Conservation (phyloP, 2,329 filamentous ascomycete species). For the Paecilomyces dactylethromorphus region DNA sequence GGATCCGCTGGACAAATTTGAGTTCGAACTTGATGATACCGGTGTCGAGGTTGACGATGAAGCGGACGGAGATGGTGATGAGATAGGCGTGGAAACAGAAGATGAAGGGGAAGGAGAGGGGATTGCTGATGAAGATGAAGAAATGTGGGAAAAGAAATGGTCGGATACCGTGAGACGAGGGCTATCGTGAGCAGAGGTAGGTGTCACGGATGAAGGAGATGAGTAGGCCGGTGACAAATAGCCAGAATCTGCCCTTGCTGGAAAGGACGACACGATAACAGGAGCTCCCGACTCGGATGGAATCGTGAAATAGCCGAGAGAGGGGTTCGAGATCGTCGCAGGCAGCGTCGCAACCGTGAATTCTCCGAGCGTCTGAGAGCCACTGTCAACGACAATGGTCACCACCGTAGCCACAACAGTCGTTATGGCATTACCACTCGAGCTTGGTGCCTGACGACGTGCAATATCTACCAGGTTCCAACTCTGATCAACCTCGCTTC, state of each 20-base stretch:
- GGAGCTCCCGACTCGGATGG: constrained; percentile 11
- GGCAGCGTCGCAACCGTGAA: constrained; percentile 17
- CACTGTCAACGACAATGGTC: constrained; percentile 15
- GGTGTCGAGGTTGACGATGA: neutral
- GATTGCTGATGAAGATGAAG: neutral
- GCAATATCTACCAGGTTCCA: neutral
- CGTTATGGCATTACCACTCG: constrained; percentile 3
- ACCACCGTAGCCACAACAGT: constrained; percentile 14
- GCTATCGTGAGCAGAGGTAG: neutral
- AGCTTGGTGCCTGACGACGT: constrained; percentile 5
- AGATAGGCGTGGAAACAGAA: neutral
- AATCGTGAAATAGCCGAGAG: constrained; percentile 14
- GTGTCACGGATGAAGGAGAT: neutral
- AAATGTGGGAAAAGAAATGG: neutral
- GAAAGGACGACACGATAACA: constrained; percentile 3
- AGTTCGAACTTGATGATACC: neutral
- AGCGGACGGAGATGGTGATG: neutral
- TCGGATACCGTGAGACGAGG: neutral
- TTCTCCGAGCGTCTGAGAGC: constrained; percentile 11
- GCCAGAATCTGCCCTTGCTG: neutral
- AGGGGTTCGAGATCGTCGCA: constrained; percentile 15
- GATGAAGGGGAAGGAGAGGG: neutral
- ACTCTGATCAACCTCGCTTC: neutral
- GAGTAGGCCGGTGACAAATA: neutral
- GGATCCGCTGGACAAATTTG: neutral